Percentiles rank a stretch among this genome's conserved stretches.
These are phyloP conservation scores for Lasiosphaeria miniovina DNA, from an alignment of 495 filamentous ascomycete species.

Conservation along the genomic window DNA sequence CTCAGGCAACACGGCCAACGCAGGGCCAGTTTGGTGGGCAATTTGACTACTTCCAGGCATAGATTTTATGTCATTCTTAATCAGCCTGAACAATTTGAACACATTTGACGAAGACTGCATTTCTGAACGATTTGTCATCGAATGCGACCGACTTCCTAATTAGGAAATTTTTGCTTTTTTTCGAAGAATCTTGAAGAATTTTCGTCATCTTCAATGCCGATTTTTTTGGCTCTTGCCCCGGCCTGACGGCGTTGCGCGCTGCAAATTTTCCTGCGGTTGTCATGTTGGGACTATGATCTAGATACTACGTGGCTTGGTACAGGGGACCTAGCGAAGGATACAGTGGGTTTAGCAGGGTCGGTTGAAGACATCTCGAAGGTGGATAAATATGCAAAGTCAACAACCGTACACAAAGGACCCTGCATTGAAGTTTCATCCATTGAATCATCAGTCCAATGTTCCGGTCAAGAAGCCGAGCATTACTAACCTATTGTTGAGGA, in stretches of 20 bases:
- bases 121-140: neutral
- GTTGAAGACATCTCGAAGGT: no score
- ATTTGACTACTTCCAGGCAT: neutral
- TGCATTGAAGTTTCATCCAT: no score
- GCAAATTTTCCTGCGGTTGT: neutral
- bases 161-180: neutral
- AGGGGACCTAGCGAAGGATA: neutral
- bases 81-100: neutral
- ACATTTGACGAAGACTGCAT: neutral
- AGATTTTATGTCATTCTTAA: neutral
- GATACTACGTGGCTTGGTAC: neutral
- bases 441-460: no score
- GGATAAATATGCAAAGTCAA: no score
- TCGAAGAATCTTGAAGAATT: neutral
- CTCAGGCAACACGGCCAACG: neutral
- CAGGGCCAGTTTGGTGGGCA: neutral
- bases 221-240: neutral
- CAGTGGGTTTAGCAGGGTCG: neutral
- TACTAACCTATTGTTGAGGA: no score
- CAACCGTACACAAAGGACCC: no score
- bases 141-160: neutral
- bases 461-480: no score
- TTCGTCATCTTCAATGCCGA: neutral
- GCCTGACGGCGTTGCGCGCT: neutral
- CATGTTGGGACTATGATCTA: neutral